Base-by-base conservation (phyloP, 139 green algal genomes). In the Chlorella sp. region DNA sequence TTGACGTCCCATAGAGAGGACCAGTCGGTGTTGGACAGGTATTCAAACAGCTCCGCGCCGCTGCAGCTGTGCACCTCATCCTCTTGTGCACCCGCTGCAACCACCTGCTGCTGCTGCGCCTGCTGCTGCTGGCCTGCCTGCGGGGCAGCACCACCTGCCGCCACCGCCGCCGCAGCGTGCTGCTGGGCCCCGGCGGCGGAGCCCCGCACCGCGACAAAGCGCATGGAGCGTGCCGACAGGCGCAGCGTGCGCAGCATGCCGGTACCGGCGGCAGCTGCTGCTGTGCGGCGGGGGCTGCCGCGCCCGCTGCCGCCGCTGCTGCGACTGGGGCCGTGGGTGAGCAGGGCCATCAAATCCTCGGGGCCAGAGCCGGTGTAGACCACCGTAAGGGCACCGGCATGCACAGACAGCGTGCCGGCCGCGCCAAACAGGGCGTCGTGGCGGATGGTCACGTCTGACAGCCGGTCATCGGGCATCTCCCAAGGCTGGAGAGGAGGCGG, bases 181-280 rank as follows among this genome's bases (percentile, higher is more conserved):
- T 76, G 68, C 68, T 55, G 70, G 32, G 12, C 30, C 51, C 23
- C 62, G 55, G 32, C 32, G 6, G 32, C 32, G 6, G 74, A 60
- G 12, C 51, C 51, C 51, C 51, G 47, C 47, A 65, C 39, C 1
- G 39, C 39, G 39, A 65, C 62, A 44, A 83, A 83, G 57, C 39
- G 39, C n/a, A 83, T 38, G 30, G 39, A 20, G 39, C 39, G 39
- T 17, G 39, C 78, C 11, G 17, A 39, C 17, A 83, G 78, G 39
- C 78, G 78, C 78, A 83, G 78, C 63, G 63, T 65, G 78, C 65
- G 78, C 63, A 83, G 76, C 76, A 41, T 28, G 60, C 76, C 76
- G 32, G 32, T 55, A 23, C 55, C 74, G 34, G 5, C 0, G 18
- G 12, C 69, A 4, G 18, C 69, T 4, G 2, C 51, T 23, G 62